phyloP scores from a whole-genome alignment of 345 rosid species.

The Gossypioides kirkii region DNA sequence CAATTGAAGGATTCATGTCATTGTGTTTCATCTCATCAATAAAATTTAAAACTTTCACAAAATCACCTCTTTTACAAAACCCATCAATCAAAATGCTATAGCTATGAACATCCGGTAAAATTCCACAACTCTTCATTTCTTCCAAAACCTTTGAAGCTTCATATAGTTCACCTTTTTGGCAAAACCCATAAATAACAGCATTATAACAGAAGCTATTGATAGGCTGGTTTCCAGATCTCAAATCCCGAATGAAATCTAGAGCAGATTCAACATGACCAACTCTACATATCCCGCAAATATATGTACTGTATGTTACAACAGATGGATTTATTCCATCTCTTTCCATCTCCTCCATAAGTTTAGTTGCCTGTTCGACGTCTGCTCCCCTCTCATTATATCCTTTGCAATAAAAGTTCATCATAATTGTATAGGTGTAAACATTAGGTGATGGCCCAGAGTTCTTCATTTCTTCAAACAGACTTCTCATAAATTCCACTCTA shows the following conservation, averaged over 20 bases:
- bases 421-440: slow-evolving; percentile 44
- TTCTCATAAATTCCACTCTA: slow-evolving; percentile 19
- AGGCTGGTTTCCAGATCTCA: slow-evolving; percentile 21
- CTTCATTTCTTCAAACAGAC: slow-evolving; percentile 37
- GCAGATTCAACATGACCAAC: slow-evolving; percentile 33
- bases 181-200: slow-evolving; percentile 47
- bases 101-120: slow-evolving; percentile 40
- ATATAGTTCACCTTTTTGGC: slow-evolving; percentile 34
- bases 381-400: slow-evolving; percentile 20
- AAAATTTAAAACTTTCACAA: slow-evolving; percentile 30
- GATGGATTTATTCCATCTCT: slow-evolving; percentile 30
- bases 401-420: slow-evolving; percentile 42
- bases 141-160: slow-evolving; percentile 37
- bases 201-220: slow-evolving; percentile 46
- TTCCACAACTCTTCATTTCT: slow-evolving; percentile 39
- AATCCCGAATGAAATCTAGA: slow-evolving; percentile 21
- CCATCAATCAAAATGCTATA: slow-evolving; percentile 49
- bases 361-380: slow-evolving; percentile 24
- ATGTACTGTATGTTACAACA: slow-evolving; percentile 37
- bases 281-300: slow-evolving; percentile 44
- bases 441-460: slow-evolving; percentile 36
- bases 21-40: slow-evolving; percentile 9
- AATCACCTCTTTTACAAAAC: slow-evolving; percentile 40
- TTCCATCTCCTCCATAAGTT: slow-evolving; percentile 39
- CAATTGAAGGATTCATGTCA: neutral